phyloP scores from a whole-genome alignment of 306 rosid genomes.

The Castanopsis chinensis region DNA sequence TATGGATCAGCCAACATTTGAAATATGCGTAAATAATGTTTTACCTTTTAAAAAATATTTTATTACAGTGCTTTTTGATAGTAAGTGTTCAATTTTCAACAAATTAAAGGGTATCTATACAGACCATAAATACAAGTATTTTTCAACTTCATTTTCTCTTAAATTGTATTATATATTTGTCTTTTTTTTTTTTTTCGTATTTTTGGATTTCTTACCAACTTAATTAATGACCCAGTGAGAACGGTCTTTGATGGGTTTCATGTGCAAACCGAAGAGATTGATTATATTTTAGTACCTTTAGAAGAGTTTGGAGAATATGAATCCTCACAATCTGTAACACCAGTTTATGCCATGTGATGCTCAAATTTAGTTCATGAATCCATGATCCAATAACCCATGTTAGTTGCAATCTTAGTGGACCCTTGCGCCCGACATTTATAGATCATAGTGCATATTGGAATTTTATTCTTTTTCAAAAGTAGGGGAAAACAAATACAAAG shows the following conservation, averaged over 20 bases:
- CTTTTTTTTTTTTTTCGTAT: neutral
- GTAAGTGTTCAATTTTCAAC: no score
- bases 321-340: neutral
- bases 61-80: no score
- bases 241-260: conserved; percentile 28
- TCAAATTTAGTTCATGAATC: conserved; percentile 30
- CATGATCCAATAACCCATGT: conserved; percentile 30
- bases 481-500: conserved; percentile 29
- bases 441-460: conserved; percentile 27
- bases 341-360: conserved; percentile 21
- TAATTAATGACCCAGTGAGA: neutral
- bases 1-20: no score
- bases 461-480: conserved; percentile 30
- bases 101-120: no score
- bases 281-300: conserved; percentile 10
- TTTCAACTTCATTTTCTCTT: no score
- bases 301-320: conserved; percentile 27
- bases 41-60: no score
- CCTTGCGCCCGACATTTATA: conserved; percentile 44
- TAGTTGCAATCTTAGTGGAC: conserved; percentile 62
- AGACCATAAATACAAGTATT: no score
- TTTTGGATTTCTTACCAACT: neutral
- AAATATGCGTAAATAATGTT: no score
- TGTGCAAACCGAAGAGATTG: conserved; percentile 18
- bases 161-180: no score